Base-by-base conservation (phyloP, 2,329 filamentous ascomycete species). In the Talaromyces verruculosus region DNA sequence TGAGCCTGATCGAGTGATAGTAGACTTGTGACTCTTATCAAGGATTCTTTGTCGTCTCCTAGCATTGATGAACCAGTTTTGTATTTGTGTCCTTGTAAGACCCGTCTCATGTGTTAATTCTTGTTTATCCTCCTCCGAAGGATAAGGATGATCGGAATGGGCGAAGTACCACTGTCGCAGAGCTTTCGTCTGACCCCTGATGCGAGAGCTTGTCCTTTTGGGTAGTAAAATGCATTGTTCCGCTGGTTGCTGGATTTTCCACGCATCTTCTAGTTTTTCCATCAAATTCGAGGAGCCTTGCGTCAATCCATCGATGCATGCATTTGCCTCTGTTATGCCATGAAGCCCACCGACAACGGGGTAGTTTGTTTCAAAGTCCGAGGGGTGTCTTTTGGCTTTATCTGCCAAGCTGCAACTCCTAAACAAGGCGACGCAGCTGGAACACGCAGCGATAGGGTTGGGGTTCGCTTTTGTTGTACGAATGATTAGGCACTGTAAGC, bases 51-150 rank as follows among this genome's bases (percentile, higher is more conserved):
- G 80, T 1, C 83, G 81, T 7, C 83, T 78, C 22, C 83, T 76
- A 0, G 82, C 82, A 68, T 85, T 85, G 25, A 82, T 78, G 68
- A 85, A 84, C 82, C 83, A 85, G 61, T 82, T 83, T 25, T 79
- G 73, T 2, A 84, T 78, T 39, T 83, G 80, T 1, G 76, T 80
- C 60, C 74, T 74, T 22, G 78, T 83, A 17, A 84, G 76, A 0
- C 82, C 82, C 0, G 82, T 83, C 66, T 83, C 75, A 3, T 72
- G 69, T 11, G 77, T 73, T 0, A 85, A 74, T 2, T 70, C 66
- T 0, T 70, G 61, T 62, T 83, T 84, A 61, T 84, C 79, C 8
- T 81, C 77, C 30, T 84, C 81, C 0, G 77, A 78, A 1, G 83
- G 83, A 67, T 85, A 84, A 1, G 83, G 83, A 49, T 79, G 75